Base-by-base conservation (phyloP, 73 alveolate species). In the Paramecium sonneborni region DNA sequence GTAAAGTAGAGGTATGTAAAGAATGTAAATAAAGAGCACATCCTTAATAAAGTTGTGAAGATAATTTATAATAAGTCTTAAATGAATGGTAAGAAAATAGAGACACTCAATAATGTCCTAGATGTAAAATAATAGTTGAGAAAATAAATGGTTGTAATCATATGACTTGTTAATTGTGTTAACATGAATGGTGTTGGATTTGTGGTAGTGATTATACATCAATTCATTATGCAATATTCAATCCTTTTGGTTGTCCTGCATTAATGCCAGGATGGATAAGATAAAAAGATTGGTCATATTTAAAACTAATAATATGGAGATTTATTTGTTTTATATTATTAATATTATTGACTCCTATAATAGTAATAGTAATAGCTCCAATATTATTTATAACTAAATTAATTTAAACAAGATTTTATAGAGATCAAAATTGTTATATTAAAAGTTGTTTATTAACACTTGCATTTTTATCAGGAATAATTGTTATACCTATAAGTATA, bases 211-310 rank as follows among this genome's bases (percentile, higher is more conserved):
- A 79, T 79, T 79, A 43, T 34, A 79, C 69, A 30, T 12, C 76
- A 3, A 20, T 43, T 44, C 90, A 79, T 44, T 79, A 41, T 79
- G 90, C 74, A 41, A 46, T 79, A 20, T 79, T 79, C 43, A 79
- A 79, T 79, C 69, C 74, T 30, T 79, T 79, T 79, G 90, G 90
- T 23, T 79, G 90, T 39, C 86, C 86, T 35, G 86, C 86, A 3
- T 41, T 72, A 18, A 72, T 72, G 58, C 86, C 86, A 28, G 86
- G 62, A 35, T 72, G 28, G 55, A 38, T 72, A 8, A 8, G 62
- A 38, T 72, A 32, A 35, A 72, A 72, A 72, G 62, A 72, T 72
- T 72, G 86, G 86, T 20, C 57, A n/a, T 72, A 72, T 41, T 3
- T 41, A 14, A 72, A 72, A 10, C 20, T 72, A 35, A 35, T 72